Evolutionary conservation across 2,329 filamentous ascomycete species (phyloP), one percentile per base, ranked within the genome.

Genomic region (Ophiocordyceps camponoti-leonardi): DNA sequence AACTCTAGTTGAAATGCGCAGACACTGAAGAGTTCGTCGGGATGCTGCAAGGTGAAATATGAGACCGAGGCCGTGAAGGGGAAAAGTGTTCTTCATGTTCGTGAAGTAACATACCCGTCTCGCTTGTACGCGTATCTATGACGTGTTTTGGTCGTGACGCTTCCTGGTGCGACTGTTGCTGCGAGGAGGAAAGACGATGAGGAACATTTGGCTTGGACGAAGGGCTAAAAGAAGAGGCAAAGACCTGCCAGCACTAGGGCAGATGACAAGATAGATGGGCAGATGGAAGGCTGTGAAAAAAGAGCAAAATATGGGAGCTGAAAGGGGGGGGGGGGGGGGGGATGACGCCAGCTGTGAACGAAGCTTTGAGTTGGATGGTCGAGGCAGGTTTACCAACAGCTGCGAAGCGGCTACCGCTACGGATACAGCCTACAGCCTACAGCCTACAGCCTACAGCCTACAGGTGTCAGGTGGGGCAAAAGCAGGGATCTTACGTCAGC

Each of bases 151-250:
- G n/a, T 33, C n/a, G 40, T 43, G 40, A 45, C 40, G 44, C 35
- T 44, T 31, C 23, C 23, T 43, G 44, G 11, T 23, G 44, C 41
- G 44, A 48, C 28, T 6, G 39, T 43, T 43, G 44, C 45, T 10
- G 37, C 8, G 11, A 20, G 22, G n/a, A 28, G n/a, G 14, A 14
- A 5, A 31, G 30, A 41, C 41, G 43, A 23, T 22, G 31, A 10
- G 35, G 31, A 30, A 42, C 46, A 47, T 47, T 45, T 40, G 23
- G 10, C 6, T 41, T 19, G 35, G n/a, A 39, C 35, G n/a, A 19
- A n/a, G 16, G 6, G 35, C 7, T 11, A 5, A 39, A 13, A 28
- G 35, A 39, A 39, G 19, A 39, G 35, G 35, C 16, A 39, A 39
- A n/a, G n/a, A 39, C n/a, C 35, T 39, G 35, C 8, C 35, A 39